phyloP scores from a whole-genome alignment of 352 stramenopile species.

The Pythium volutum region DNA sequence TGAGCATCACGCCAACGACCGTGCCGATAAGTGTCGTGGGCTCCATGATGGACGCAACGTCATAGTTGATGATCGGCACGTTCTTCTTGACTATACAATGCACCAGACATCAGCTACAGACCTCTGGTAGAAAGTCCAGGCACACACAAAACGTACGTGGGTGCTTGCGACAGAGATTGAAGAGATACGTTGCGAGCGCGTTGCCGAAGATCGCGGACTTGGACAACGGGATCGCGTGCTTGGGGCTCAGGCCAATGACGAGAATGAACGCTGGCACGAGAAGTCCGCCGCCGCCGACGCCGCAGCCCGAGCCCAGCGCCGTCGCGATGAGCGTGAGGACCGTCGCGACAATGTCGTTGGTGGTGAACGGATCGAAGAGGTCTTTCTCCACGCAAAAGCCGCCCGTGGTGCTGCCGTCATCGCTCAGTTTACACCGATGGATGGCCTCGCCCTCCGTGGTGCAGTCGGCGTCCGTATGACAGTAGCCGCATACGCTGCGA shows the following conservation, averaged over 20 bases:
- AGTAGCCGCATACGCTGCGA: conserved; percentile 65
- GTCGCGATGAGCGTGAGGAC: conserved; percentile 78
- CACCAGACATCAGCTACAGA: not conserved
- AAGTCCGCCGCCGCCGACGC: conserved; percentile 93
- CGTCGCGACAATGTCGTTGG: conserved; percentile 63
- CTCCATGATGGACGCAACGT: conserved; percentile 98
- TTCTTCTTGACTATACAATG: conserved; percentile 58
- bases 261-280: conserved; percentile 98
- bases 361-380: conserved; percentile 73
- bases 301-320: conserved; percentile 88
- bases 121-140: not conserved
- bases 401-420: conserved; percentile 31
- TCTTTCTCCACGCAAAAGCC: conserved; percentile 77
- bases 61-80: conserved; percentile 95
- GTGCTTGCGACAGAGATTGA: conserved; percentile 94
- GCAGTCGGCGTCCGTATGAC: conserved; percentile 53
- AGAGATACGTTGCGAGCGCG: conserved; percentile 93
- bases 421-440: conserved; percentile 47
- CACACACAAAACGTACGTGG: conserved; percentile 47
- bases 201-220: conserved; percentile 98
- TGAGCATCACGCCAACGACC: conserved; percentile 83
- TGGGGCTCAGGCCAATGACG: conserved; percentile 89
- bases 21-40: conserved; percentile 83
- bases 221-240: conserved; percentile 96
- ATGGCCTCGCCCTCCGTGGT: conserved; percentile 37